Conservation (phyloP, 768 basidiomycete species). For the Leccinum sublutescens region DNA sequence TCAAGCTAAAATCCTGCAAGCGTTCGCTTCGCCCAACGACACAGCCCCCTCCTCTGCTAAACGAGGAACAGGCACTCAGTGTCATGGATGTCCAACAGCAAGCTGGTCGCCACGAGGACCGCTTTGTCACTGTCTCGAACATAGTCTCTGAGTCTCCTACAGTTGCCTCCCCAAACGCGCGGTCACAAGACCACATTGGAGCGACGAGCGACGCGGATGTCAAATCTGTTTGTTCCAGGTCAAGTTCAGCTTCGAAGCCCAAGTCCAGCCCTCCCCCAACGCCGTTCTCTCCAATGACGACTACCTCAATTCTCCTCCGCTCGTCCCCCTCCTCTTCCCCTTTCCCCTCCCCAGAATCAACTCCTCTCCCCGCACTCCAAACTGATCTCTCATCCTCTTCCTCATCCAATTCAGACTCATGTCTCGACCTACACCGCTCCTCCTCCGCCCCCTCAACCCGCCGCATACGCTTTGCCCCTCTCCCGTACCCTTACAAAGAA, state of each 20-base stretch:
- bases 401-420: constrained; percentile 22
- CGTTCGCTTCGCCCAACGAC: constrained; percentile 24
- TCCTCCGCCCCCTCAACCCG: constrained; percentile 16
- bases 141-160: neutral
- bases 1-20: constrained; percentile 23
- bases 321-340: constrained; percentile 9
- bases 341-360: constrained; percentile 11
- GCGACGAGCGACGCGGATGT: constrained; percentile 22
- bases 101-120: constrained; percentile 23
- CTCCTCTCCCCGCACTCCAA: constrained; percentile 13
- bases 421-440: constrained; percentile 10
- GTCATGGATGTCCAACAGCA: constrained; percentile 14
- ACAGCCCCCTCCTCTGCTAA: constrained; percentile 33
- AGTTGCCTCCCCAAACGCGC: constrained; percentile 2
- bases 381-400: constrained; percentile 16
- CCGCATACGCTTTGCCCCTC: constrained; percentile 78
- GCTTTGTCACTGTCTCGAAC: neutral
- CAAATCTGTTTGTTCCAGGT: constrained; percentile 24
- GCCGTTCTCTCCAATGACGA: constrained; percentile 9
- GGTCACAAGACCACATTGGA: constrained; percentile 19
- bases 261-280: constrained; percentile 9
- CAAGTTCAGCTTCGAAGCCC: constrained; percentile 28
- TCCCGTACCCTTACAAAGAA: constrained; percentile 73
- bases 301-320: constrained; percentile 23
- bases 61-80: constrained; percentile 14